Base-by-base conservation (phyloP, 352 stramenopile genomes). In the Globisporangium megalacanthum region DNA sequence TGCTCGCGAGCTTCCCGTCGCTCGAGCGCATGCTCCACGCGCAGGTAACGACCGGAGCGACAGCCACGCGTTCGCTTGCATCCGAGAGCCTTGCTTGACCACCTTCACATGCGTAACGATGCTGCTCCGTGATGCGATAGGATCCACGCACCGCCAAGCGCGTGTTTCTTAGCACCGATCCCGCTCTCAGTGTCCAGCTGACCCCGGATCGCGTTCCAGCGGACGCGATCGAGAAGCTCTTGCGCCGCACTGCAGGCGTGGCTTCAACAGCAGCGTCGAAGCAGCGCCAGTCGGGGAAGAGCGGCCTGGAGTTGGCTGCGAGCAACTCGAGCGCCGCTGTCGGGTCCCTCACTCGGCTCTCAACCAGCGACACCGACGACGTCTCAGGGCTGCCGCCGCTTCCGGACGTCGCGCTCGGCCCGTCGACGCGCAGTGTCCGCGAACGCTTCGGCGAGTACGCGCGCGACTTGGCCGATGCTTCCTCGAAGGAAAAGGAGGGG, bases 1-100 rank as follows among this genome's bases (percentile, higher is more conserved):
- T 88, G n/a, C 61, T 69, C 13, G 60, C 60, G 1, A 65, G 57
- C 4, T 75, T 72, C 14, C 72, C 72, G 9, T 59, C 62, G 10
- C 59, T 81, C 10, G 25, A 52, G 9, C 35, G 45, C 0, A 37
- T 65, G 5, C 52, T 80, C 1, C 45, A 70, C 42, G 60, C 62
- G 14, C 39, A 52, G 52, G 61, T 73, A 54, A 29, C 25, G 25
- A 29, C 25, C 4, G 25, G 25, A 29, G 25, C 25, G 4, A 29
- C 25, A 29, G 25, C 25, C 25, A 29, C 25, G 25, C 25, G 25
- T 29, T 29, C 25, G 25, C 25, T 29, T 29, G 25, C 25, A 29
- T 29, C 25, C 25, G 25, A 29, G 25, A 29, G 25, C 25, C 25
- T 29, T 29, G 25, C 2, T 29, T 29, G 25, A 29, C 25, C 25